These are phyloP conservation scores for Trichoderma afroharzianum DNA, from an alignment of 2,329 filamentous ascomycete genomes.

Conservation along the genomic window DNA sequence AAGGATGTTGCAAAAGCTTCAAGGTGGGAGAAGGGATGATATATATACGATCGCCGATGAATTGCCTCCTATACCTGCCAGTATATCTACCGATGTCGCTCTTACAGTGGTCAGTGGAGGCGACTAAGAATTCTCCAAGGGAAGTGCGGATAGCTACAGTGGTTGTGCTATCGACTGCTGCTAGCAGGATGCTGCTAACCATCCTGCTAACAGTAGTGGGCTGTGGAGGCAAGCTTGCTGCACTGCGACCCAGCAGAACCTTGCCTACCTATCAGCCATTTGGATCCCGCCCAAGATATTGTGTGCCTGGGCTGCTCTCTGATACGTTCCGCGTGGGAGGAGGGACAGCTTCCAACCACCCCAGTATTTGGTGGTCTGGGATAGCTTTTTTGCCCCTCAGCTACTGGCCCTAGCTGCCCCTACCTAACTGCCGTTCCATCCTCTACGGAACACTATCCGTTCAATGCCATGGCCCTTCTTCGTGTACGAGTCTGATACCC, in stretches of 20 bases:
- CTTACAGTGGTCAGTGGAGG: background rate
- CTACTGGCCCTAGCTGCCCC: background rate
- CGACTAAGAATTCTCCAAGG: background rate
- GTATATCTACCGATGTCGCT: slow-evolving; percentile 5
- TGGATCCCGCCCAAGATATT: background rate
- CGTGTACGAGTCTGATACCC: background rate
- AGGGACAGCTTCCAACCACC: background rate
- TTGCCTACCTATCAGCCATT: background rate
- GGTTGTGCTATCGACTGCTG: background rate
- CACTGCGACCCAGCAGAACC: background rate
- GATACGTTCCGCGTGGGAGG: background rate
- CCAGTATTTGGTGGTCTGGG: background rate
- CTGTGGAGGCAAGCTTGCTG: background rate
- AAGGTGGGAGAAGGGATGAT: background rate
- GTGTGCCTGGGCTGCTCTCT: background rate
- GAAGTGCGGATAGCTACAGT: background rate
- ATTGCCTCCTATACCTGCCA: background rate
- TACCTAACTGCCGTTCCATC: background rate
- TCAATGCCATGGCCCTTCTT: background rate
- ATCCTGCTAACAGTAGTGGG: no score
- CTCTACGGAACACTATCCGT: background rate
- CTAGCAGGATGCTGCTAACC: background rate
- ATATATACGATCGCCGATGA: background rate
- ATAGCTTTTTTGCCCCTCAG: background rate
- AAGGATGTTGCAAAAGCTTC: background rate